Percentiles rank a stretch among this genome's conserved stretches.
These are phyloP conservation scores for Pichia kluyveri DNA, from an alignment of 805 yeast species.

Conservation along the genomic window DNA sequence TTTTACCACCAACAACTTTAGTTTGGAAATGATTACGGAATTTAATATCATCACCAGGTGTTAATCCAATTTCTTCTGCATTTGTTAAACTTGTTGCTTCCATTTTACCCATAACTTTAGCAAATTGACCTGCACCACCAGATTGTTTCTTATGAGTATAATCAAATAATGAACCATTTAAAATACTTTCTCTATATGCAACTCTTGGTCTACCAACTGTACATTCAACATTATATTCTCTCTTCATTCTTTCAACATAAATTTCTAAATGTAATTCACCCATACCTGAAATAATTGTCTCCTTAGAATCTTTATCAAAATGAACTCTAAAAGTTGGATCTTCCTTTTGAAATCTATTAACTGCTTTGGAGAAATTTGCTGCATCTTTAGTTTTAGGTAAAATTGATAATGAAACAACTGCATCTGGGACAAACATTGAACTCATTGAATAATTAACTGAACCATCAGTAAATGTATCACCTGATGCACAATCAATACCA, in stretches of 20 bases:
- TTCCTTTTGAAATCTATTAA: slow-evolving; percentile 95
- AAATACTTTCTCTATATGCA: slow-evolving; percentile 90
- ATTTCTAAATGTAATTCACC: slow-evolving; percentile 97
- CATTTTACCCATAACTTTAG: slow-evolving; percentile 85
- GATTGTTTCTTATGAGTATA: slow-evolving; percentile 95
- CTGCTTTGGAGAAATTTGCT: slow-evolving; percentile 89
- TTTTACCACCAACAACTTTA: slow-evolving; percentile 92
- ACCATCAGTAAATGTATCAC: slow-evolving; percentile 94
- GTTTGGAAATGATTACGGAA: slow-evolving; percentile 68
- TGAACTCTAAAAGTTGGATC: slow-evolving; percentile 97
- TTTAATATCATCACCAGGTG: slow-evolving; percentile 23
- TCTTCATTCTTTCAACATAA: slow-evolving; percentile 94
- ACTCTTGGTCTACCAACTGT: slow-evolving; percentile 96
- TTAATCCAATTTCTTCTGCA: slow-evolving; percentile 29
- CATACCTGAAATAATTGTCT: slow-evolving; percentile 86
- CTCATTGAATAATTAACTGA: slow-evolving; percentile 78
- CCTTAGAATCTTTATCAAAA: slow-evolving; percentile 85
- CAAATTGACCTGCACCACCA: slow-evolving; percentile 99
- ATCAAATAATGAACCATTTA: slow-evolving; percentile 68
- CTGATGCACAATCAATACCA: slow-evolving; percentile 98
- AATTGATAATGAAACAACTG: slow-evolving; percentile 90
- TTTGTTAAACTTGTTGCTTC: slow-evolving; percentile 41
- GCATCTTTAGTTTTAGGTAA: slow-evolving; percentile 82
- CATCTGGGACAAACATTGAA: slow-evolving; percentile 98
- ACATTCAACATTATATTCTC: slow-evolving; percentile 95